A percentile compares a stretch with the other conserved stretches of the same genome.
Conservation (phyloP, 371 early-diverging fungal genomes). For the Blastocladiella emersonii region DNA sequence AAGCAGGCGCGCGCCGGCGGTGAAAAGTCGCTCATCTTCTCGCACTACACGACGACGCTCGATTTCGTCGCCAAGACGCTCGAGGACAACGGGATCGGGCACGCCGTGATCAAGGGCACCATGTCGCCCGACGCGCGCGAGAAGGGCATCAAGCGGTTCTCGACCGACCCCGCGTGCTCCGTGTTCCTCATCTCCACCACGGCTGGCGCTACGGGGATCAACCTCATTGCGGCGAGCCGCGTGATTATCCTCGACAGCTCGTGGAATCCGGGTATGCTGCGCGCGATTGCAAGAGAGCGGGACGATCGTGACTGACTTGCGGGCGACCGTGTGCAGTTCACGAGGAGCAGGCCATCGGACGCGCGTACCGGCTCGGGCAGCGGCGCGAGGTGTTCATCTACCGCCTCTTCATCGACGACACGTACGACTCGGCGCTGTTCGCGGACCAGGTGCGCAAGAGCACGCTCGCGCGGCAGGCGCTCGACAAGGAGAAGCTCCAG, state of each 20-base stretch:
- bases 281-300: no score
- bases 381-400: conserved; percentile 2
- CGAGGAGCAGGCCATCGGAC: conserved; percentile 1
- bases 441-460: background rate
- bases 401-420: background rate
- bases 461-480: background rate
- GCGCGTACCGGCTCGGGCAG: conserved; percentile 4
- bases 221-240: conserved; percentile 1
- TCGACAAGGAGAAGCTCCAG: background rate
- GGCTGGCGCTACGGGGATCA: conserved; percentile 4
- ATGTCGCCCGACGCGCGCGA: background rate
- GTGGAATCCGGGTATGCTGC: conserved; percentile 6
- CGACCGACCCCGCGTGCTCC: background rate
- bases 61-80: background rate
- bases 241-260: conserved; percentile 1
- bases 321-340: no score
- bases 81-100: background rate
- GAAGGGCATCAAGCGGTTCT: background rate
- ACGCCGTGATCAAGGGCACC: background rate
- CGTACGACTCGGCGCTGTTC: background rate
- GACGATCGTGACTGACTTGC: no score
- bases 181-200: conserved; percentile 6
- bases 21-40: background rate
- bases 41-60: background rate
- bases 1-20: background rate